Evolutionary conservation across 1,284 basidiomycete genomes (phyloP).

Genomic region (Crucibulum cyathiforme): DNA sequence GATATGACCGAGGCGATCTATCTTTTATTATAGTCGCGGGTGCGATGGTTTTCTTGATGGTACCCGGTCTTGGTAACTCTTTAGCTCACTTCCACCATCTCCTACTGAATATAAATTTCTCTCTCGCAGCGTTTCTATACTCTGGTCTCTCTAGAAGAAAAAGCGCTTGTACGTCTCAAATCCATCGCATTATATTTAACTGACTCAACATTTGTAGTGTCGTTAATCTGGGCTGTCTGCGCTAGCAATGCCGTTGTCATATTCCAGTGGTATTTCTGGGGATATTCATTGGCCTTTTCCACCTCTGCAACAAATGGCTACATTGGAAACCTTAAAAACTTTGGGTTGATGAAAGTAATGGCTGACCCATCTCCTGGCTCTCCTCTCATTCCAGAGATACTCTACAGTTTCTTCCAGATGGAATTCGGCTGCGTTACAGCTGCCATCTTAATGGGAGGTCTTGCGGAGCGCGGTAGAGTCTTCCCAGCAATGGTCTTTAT

Average conservation of each 20-base stretch:
- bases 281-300: conserved; percentile 85
- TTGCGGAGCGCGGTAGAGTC: conserved; percentile 89
- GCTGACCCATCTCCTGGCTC: conserved; percentile 80
- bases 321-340: conserved; percentile 79
- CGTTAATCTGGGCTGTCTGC: conserved; percentile 72
- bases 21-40: conserved; percentile 81
- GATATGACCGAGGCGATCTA: conserved; percentile 75
- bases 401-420: conserved; percentile 91
- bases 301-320: conserved; percentile 77
- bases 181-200: conserved; percentile 1
- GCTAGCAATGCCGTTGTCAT: conserved; percentile 81
- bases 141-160: conserved; percentile 85
- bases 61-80: conserved; percentile 70
- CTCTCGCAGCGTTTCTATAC: conserved; percentile 76
- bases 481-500: conserved; percentile 88
- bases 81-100: not conserved
- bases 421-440: conserved; percentile 85
- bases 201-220: conserved; percentile 41
- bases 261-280: conserved; percentile 92
- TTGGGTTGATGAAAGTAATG: conserved; percentile 77
- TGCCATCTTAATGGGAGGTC: conserved; percentile 78
- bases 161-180: conserved; percentile 52
- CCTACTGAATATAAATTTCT: conserved; percentile 5
- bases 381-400: conserved; percentile 70
- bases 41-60: conserved; percentile 83